Percentiles rank a stretch among this genome's conserved stretches.
phyloP scores from a whole-genome alignment of 129 eudicot genomes.

The Apium graveolens region DNA sequence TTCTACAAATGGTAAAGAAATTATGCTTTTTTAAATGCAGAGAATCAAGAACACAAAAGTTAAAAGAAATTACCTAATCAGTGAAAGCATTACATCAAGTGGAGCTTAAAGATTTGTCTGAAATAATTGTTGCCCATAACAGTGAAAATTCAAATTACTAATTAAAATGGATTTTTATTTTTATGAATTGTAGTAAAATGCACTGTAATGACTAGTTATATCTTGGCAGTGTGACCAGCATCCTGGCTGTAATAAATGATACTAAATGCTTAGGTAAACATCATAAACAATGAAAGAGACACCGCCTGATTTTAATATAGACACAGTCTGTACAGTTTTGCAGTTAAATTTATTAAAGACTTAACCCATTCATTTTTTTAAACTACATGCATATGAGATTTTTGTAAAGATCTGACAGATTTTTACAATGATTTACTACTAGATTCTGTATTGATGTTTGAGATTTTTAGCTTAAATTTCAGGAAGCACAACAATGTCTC shows the following conservation, averaged over 20 bases:
- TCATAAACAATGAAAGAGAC: constrained; percentile 16
- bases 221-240: constrained; percentile 9
- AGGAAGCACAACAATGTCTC: not conserved
- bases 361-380: not conserved
- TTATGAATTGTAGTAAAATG: not conserved
- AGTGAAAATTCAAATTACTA: not conserved
- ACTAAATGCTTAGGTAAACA: not conserved
- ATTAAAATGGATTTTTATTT: too few relatives aligned
- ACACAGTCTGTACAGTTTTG: not conserved
- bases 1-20: not conserved
- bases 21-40: not conserved
- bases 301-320: not conserved
- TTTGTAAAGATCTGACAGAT: not conserved
- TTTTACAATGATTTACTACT: not conserved
- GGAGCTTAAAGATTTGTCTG: not conserved
- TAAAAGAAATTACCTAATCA: not conserved
- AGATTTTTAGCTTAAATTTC: not conserved
- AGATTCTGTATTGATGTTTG: not conserved
- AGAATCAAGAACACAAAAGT: not conserved
- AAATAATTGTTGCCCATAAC: not conserved
- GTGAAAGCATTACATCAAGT: not conserved
- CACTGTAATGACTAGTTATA: not conserved
- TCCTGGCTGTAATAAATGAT: not conserved
- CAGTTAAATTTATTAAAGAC: not conserved
- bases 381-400: not conserved